These are phyloP conservation scores for Peronospora farinosa DNA, from an alignment of 352 stramenopile species.

Conservation along the genomic window DNA sequence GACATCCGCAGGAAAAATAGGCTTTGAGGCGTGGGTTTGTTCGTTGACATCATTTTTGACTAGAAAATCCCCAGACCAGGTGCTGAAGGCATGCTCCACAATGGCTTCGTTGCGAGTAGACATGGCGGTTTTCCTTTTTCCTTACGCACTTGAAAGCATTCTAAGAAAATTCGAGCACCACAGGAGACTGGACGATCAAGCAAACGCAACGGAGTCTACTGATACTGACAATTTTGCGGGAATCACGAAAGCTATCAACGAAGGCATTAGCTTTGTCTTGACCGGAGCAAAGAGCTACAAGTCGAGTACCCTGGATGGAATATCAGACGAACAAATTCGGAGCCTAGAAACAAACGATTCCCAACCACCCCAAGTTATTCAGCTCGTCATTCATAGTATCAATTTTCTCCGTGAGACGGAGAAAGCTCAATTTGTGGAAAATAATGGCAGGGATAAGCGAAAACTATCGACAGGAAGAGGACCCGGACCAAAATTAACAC, in stretches of 20 bases:
- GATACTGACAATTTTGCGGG: conserved; percentile 5
- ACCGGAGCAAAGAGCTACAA: conserved; percentile 9
- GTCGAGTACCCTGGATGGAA: background rate
- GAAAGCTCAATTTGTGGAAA: conserved; percentile 65
- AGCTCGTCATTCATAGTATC: conserved; percentile 71
- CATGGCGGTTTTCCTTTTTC: conserved; percentile 73
- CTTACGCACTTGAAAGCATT: conserved; percentile 50
- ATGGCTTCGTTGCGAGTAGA: conserved; percentile 41
- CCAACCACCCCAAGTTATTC: conserved; percentile 42
- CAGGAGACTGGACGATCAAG: conserved; percentile 1
- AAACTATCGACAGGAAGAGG: conserved; percentile 9
- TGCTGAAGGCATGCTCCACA: conserved; percentile 45
- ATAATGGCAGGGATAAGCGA: conserved; percentile 32
- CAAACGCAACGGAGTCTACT: background rate
- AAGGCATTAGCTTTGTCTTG: conserved; percentile 41
- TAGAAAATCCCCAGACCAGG: conserved; percentile 30
- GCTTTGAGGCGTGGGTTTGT: conserved; percentile 62
- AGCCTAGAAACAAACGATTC: background rate
- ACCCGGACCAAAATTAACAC: background rate
- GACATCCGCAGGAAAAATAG: conserved; percentile 26
- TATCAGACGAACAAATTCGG: background rate
- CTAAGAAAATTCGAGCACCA: conserved; percentile 12
- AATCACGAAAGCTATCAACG: conserved; percentile 28
- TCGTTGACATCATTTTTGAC: conserved; percentile 40
- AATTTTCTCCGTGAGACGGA: conserved; percentile 78